Evolutionary conservation across 768 basidiomycete species (phyloP).

Genomic region (Xerocomellus amylosporus): DNA sequence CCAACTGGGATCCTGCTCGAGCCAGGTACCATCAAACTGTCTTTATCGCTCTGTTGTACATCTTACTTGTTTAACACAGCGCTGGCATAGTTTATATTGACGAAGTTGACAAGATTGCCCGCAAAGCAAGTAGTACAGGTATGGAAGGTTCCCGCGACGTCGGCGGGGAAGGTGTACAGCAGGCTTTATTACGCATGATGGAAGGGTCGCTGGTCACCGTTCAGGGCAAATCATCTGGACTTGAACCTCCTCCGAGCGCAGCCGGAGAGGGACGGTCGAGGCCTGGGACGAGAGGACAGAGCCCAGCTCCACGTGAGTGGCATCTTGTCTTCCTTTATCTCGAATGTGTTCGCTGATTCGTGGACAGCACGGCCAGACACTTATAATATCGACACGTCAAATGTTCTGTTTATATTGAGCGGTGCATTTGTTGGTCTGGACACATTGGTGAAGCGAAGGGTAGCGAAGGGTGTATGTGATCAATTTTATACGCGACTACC

Average conservation of each 20-base stretch:
- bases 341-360: background rate
- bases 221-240: slow-evolving; percentile 61
- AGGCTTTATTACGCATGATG: slow-evolving; percentile 89
- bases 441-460: slow-evolving; percentile 69
- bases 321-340: background rate
- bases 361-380: slow-evolving; percentile 57
- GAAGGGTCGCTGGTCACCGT: slow-evolving; percentile 87
- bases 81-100: slow-evolving; percentile 96
- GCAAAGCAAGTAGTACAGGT: slow-evolving; percentile 50
- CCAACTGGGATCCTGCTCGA: slow-evolving; percentile 82
- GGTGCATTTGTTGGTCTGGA: slow-evolving; percentile 96
- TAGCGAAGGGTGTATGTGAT: slow-evolving; percentile 76
- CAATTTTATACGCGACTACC: background rate
- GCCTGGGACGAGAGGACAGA: slow-evolving; percentile 49
- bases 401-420: slow-evolving; percentile 91
- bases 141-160: slow-evolving; percentile 81
- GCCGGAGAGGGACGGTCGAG: slow-evolving; percentile 47
- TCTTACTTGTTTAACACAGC: slow-evolving; percentile 39
- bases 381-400: slow-evolving; percentile 81
- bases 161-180: slow-evolving; percentile 94
- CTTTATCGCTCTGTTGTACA: background rate
- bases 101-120: slow-evolving; percentile 91
- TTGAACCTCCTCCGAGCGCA: slow-evolving; percentile 44
- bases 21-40: slow-evolving; percentile 58
- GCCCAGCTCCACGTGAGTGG: slow-evolving; percentile 26